Conservation (phyloP, 2,329 filamentous ascomycete genomes). For the Exophiala xenobiotica region DNA sequence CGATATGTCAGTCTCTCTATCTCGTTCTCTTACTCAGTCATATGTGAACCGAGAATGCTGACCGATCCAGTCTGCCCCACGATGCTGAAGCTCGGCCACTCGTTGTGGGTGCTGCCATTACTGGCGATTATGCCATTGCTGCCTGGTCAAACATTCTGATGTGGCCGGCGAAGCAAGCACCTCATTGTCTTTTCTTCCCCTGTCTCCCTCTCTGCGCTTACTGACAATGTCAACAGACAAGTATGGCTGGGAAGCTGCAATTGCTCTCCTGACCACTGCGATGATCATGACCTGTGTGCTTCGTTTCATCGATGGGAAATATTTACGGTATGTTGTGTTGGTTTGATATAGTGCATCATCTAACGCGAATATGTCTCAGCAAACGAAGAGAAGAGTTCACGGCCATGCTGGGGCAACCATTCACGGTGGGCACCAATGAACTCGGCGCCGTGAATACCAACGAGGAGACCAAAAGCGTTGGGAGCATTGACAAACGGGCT, state of each 20-base stretch:
- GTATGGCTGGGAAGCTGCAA: conserved; percentile 51
- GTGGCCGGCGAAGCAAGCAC: conserved; percentile 54
- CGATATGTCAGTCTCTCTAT: conserved; percentile 8
- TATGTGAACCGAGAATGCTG: neutral
- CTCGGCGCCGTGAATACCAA: neutral
- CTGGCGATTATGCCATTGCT: conserved; percentile 51
- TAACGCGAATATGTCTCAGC: no score
- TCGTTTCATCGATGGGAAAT: conserved; percentile 41
- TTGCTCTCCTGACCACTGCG: conserved; percentile 47
- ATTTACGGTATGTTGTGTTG: conserved; percentile 25
- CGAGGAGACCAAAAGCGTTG: neutral
- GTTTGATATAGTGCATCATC: neutral
- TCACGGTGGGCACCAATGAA: conserved; percentile 53
- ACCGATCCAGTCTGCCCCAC: conserved; percentile 38
- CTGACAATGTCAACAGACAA: conserved; percentile 30
- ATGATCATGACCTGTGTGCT: conserved; percentile 47
- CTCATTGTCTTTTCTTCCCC: conserved; percentile 36
- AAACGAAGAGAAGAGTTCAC: neutral
- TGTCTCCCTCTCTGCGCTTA: neutral
- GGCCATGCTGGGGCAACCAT: neutral
- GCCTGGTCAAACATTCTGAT: conserved; percentile 55
- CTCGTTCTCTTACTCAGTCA: neutral
- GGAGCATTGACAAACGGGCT: neutral
- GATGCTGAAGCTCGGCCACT: conserved; percentile 52
- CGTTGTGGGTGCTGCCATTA: conserved; percentile 51